Conservation (phyloP, 768 basidiomycete species). For the Dacryopinax primogenitus region DNA sequence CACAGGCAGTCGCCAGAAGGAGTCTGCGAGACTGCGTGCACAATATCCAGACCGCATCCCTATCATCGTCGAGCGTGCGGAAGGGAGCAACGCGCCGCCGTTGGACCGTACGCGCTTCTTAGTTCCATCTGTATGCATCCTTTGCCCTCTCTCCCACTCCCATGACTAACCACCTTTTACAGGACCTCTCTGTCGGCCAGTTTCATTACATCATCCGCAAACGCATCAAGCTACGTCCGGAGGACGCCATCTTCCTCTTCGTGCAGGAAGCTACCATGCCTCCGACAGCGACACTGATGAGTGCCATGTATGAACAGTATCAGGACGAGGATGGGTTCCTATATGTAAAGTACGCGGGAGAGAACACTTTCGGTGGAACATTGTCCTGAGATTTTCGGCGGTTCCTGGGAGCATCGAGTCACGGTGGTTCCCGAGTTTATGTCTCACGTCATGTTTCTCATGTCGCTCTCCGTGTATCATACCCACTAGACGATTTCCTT, state of each 20-base stretch:
- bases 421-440: no score
- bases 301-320: constrained; percentile 9
- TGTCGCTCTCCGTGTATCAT: not conserved
- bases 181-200: constrained; percentile 12
- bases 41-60: constrained; percentile 6
- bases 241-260: constrained; percentile 10
- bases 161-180: not conserved
- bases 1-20: not conserved
- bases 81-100: not conserved
- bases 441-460: no score
- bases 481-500: not conserved
- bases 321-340: not conserved
- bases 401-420: no score
- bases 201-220: constrained; percentile 12
- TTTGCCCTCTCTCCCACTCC: not conserved
- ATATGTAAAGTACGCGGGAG: constrained; percentile 9
- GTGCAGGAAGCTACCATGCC: constrained; percentile 7
- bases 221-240: constrained; percentile 4
- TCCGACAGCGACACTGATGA: constrained; percentile 5
- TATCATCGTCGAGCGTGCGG: constrained; percentile 3
- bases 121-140: constrained; percentile 3
- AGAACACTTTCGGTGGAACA: constrained; percentile 7
- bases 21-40: not conserved
- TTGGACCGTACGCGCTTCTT: not conserved
- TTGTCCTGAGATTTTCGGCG: no score